These are phyloP conservation scores for Phylloporus rhodoxanthus DNA, from an alignment of 768 basidiomycete genomes.

Conservation along the genomic window DNA sequence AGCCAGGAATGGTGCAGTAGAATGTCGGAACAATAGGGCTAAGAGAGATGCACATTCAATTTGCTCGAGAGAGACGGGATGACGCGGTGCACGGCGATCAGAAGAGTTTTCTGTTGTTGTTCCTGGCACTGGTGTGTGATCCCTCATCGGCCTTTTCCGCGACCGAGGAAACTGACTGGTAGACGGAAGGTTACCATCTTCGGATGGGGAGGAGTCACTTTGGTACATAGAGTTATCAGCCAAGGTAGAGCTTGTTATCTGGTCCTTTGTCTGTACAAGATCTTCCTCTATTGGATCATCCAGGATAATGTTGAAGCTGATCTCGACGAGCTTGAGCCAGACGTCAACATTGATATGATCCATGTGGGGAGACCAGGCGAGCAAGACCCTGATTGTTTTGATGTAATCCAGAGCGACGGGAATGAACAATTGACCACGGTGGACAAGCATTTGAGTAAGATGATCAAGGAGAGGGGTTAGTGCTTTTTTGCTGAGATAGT, in stretches of 20 bases:
- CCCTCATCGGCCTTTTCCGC: constrained; percentile 25
- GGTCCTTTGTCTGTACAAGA: constrained; percentile 21
- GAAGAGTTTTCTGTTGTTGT: constrained; percentile 14
- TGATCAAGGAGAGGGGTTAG: constrained; percentile 57
- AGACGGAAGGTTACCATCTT: constrained; percentile 31
- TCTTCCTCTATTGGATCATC: constrained; percentile 44
- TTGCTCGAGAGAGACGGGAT: constrained; percentile 48
- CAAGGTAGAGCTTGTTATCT: constrained; percentile 13
- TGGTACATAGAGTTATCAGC: constrained; percentile 30
- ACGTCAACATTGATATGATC: constrained; percentile 58
- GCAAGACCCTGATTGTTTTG: constrained; percentile 64
- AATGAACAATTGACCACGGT: constrained; percentile 47
- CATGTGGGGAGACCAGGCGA: constrained; percentile 68
- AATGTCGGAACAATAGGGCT: constrained; percentile 51
- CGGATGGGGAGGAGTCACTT: constrained; percentile 28
- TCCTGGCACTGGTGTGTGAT: constrained; percentile 18
- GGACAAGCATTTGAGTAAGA: constrained; percentile 53
- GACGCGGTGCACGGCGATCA: constrained; percentile 22
- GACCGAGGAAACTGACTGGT: constrained; percentile 5
- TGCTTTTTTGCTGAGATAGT: constrained; percentile 49
- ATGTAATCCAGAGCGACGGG: constrained; percentile 75
- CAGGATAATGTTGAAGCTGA: constrained; percentile 75
- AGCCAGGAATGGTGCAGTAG: constrained; percentile 52
- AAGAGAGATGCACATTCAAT: constrained; percentile 68
- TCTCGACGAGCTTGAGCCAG: constrained; percentile 66